Evolutionary conservation across 2,329 filamentous ascomycete genomes (phyloP).

Genomic region (Clarireedia monteithiana): DNA sequence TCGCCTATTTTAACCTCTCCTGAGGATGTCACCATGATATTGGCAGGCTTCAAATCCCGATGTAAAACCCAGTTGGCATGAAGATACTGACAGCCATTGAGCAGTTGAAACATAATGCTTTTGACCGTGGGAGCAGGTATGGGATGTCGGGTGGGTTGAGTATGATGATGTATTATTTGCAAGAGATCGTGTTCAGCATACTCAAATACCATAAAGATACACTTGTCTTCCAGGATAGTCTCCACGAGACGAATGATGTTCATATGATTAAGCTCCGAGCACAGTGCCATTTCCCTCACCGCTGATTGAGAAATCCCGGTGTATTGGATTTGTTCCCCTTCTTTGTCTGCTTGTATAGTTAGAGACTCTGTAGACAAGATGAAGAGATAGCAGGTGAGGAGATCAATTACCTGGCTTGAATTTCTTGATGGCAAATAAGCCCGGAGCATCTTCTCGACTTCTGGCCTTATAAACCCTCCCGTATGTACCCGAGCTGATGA

Average conservation of each 20-base stretch:
- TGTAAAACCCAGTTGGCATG: conserved; percentile 97
- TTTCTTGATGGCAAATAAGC: conserved; percentile 98
- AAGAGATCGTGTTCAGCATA: conserved; percentile 96
- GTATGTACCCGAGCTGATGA: conserved; percentile 97
- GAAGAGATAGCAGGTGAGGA: not conserved
- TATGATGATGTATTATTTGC: conserved; percentile 98
- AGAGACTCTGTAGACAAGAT: not conserved
- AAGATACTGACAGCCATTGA: conserved; percentile 90
- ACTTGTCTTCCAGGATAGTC: conserved; percentile 96
- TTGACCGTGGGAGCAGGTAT: conserved; percentile 86
- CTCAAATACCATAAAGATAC: conserved; percentile 99
- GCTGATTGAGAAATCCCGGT: conserved; percentile 97
- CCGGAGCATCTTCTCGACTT: conserved; percentile 61
- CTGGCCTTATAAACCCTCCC: conserved; percentile 95
- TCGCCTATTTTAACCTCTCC: conserved; percentile 95
- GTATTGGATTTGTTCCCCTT: conserved; percentile 89
- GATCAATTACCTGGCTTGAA: conserved; percentile 36
- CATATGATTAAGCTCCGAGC: conserved; percentile 79
- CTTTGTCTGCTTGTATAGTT: conserved; percentile 80
- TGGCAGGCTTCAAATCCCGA: conserved; percentile 92
- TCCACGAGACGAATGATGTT: conserved; percentile 90
- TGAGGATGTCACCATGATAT: conserved; percentile 92
- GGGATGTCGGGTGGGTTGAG: conserved; percentile 72
- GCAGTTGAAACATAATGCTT: conserved; percentile 89
- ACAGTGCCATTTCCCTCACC: conserved; percentile 94